A percentile compares a stretch with the other conserved stretches of the same genome.
Conservation (phyloP, 768 basidiomycete genomes). For the Lactarius evosmus region DNA sequence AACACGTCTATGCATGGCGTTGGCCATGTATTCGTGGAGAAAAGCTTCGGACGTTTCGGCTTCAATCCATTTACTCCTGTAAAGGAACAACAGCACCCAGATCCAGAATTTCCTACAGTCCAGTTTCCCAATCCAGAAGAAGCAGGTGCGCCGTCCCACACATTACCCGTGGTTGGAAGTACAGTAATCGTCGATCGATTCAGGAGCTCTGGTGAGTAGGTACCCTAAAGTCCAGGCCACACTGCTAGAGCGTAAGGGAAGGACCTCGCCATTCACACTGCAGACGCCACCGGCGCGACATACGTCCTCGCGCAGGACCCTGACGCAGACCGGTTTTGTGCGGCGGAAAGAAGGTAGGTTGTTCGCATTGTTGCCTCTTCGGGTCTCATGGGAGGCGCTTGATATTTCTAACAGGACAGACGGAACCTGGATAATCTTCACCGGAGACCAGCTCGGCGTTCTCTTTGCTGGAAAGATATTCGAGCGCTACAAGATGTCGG, state of each 20-base stretch:
- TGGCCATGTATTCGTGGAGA: conserved; percentile 57
- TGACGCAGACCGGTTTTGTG: conserved; percentile 79
- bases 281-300: conserved; percentile 46
- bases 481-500: conserved; percentile 43
- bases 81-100: conserved; percentile 61
- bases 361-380: neutral
- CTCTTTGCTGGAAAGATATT: conserved; percentile 50
- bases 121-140: conserved; percentile 89
- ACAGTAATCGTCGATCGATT: neutral
- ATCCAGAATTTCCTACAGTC: conserved; percentile 86
- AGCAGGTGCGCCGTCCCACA: conserved; percentile 49
- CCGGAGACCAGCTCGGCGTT: conserved; percentile 79
- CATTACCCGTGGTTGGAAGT: neutral
- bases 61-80: conserved; percentile 62
- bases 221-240: neutral
- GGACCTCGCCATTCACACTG: conserved; percentile 70
- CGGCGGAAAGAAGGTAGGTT: conserved; percentile 62
- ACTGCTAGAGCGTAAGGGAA: conserved; percentile 32
- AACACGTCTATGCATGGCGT: conserved; percentile 94
- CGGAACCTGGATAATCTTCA: conserved; percentile 67
- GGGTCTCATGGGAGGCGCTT: neutral
- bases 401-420: conserved; percentile 35
- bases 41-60: conserved; percentile 57
- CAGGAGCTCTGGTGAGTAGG: conserved; percentile 31
- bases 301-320: conserved; percentile 89